A percentile compares a stretch with the other conserved stretches of the same genome.
Evolutionary conservation across 2,329 filamentous ascomycete species (phyloP).

Genomic region (Epichloe elymi): DNA sequence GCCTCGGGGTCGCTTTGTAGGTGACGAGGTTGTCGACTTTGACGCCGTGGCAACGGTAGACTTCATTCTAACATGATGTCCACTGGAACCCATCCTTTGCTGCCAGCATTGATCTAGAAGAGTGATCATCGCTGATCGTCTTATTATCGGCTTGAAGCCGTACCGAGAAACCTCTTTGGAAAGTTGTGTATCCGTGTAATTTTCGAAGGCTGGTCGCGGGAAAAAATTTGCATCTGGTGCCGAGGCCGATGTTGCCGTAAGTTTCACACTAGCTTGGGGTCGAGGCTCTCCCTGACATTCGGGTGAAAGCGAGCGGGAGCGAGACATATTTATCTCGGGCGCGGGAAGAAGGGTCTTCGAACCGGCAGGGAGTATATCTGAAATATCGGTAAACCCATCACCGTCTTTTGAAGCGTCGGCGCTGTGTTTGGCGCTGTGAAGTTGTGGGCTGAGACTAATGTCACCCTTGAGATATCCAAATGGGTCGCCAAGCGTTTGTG

Average conservation of each 20-base stretch:
- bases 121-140: conserved; percentile 54
- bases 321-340: not conserved
- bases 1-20: conserved; percentile 18
- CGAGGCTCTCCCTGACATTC: not conserved
- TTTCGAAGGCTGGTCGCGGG: conserved; percentile 41
- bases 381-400: conserved; percentile 12
- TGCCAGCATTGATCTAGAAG: conserved; percentile 60
- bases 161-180: conserved; percentile 48
- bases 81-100: conserved; percentile 31
- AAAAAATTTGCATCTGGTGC: not conserved
- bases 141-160: conserved; percentile 62
- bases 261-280: not conserved
- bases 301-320: not conserved
- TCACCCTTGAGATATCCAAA: conserved; percentile 24
- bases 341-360: not conserved
- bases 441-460: not conserved
- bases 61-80: conserved; percentile 9
- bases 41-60: not conserved
- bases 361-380: conserved; percentile 12
- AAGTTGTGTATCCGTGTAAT: conserved; percentile 50
- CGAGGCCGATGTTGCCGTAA: not conserved
- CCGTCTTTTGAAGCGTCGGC: not conserved
- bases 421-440: not conserved
- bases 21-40: conserved; percentile 1
- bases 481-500: conserved; percentile 17